Evolutionary conservation across 805 yeast genomes (phyloP).

Genomic region (Nakazawaea anatomiae): DNA sequence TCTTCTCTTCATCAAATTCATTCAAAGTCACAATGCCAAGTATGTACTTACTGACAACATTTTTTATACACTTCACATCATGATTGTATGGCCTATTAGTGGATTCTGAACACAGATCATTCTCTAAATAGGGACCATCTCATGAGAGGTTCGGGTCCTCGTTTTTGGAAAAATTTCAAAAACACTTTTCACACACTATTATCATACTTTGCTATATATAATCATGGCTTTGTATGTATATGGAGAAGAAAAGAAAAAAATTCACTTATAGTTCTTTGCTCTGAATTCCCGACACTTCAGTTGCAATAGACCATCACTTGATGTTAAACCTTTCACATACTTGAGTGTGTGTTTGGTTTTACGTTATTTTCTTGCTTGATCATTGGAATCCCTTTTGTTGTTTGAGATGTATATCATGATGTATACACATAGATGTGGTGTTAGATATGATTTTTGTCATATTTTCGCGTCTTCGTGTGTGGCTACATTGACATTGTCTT

Average conservation of each 20-base stretch:
- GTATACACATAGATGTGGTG: neutral
- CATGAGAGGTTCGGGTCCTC: slow-evolving; percentile 73
- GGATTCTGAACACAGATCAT: neutral
- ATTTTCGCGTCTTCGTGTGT: neutral
- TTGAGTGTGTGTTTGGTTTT: neutral
- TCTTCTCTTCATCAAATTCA: slow-evolving; percentile 7
- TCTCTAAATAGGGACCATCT: neutral
- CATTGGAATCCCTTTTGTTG: neutral
- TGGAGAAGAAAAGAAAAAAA: no score
- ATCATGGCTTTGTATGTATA: no score
- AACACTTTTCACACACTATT: slow-evolving; percentile 1
- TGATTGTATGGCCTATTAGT: slow-evolving; percentile 4
- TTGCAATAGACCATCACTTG: slow-evolving; percentile 26
- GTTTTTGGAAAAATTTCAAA: slow-evolving; percentile 12
- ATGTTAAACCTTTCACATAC: neutral
- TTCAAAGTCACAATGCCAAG: slow-evolving; percentile 53
- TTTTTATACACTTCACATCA: neutral
- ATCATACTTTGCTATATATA: slow-evolving; percentile 12
- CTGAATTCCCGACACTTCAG: slow-evolving; percentile 91
- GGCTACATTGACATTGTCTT: no score
- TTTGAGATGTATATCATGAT: slow-evolving; percentile 1
- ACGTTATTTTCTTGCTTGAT: neutral
- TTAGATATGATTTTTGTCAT: neutral
- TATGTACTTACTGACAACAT: slow-evolving; percentile 31
- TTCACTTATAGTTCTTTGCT: slow-evolving; percentile 32